Percentiles rank a stretch among this genome's conserved stretches.
Evolutionary conservation across 192 early-diverging fungal species (phyloP).

Genomic region (Globomyces pollinis-pini): DNA sequence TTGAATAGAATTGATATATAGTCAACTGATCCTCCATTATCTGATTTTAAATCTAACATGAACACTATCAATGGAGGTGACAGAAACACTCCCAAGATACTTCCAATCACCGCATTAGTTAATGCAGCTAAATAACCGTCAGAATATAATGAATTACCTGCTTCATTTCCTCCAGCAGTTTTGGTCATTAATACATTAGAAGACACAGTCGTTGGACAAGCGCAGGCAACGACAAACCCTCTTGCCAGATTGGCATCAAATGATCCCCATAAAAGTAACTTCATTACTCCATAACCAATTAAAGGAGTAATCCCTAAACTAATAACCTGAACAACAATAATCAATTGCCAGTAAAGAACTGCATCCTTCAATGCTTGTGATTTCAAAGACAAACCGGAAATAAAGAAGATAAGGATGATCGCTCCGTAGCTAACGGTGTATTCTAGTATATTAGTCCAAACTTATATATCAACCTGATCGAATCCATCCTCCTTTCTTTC

Average conservation of each 20-base stretch:
- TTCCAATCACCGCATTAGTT: slow-evolving; percentile 64
- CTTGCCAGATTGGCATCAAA: slow-evolving; percentile 49
- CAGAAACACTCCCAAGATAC: slow-evolving; percentile 57
- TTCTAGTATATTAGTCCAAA: slow-evolving; percentile 44
- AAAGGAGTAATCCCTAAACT: slow-evolving; percentile 52
- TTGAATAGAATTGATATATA: slow-evolving; percentile 45
- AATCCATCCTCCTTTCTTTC: background rate
- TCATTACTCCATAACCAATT: slow-evolving; percentile 48
- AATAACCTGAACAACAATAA: slow-evolving; percentile 51
- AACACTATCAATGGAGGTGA: slow-evolving; percentile 44
- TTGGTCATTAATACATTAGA: slow-evolving; percentile 75
- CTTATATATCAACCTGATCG: background rate
- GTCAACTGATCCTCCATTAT: slow-evolving; percentile 31
- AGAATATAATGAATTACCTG: too few species aligned
- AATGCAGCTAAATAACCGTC: too few species aligned
- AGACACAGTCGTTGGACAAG: slow-evolving; percentile 65
- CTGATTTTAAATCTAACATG: slow-evolving; percentile 31
- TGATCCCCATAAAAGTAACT: slow-evolving; percentile 36
- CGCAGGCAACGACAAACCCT: slow-evolving; percentile 57
- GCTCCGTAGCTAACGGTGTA: slow-evolving; percentile 61
- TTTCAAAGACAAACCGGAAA: slow-evolving; percentile 57
- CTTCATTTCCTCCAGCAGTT: slow-evolving; percentile 58
- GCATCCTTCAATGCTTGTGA: slow-evolving; percentile 44
- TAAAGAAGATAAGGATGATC: slow-evolving; percentile 55
- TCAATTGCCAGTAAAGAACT: slow-evolving; percentile 48